Conservation (phyloP, 495 filamentous ascomycete species). For the Aspergillus egyptiacus region DNA sequence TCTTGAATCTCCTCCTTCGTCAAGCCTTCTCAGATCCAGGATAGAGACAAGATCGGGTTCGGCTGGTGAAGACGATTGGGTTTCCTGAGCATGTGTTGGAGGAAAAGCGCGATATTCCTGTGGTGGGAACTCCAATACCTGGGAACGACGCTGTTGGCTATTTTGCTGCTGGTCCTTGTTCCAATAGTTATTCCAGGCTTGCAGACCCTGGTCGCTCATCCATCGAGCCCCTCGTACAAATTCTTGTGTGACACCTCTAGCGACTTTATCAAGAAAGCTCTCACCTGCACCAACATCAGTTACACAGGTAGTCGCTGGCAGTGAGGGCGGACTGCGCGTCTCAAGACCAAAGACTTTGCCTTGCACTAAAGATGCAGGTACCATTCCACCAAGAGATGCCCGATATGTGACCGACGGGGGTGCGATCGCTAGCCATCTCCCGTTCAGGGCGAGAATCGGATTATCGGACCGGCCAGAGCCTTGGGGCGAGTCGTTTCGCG, state of each 20-base stretch:
- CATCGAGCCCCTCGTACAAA: constrained; percentile 82
- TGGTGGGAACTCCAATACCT: constrained; percentile 24
- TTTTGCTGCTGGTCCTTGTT: constrained; percentile 51
- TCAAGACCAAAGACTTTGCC: constrained; percentile 60
- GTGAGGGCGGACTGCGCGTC: constrained; percentile 64
- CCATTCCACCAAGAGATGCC: constrained; percentile 58
- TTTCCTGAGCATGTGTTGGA: constrained; percentile 63
- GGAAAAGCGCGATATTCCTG: constrained; percentile 51
- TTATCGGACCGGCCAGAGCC: constrained; percentile 42
- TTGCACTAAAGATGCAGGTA: constrained; percentile 36
- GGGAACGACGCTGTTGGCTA: constrained; percentile 22
- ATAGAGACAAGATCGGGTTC: constrained; percentile 82
- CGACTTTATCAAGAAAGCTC: constrained; percentile 75
- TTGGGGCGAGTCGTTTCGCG: constrained; percentile 43
- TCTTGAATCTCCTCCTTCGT: constrained; percentile 39
- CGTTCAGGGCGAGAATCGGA: constrained; percentile 68
- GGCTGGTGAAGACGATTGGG: constrained; percentile 37
- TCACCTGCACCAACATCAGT: constrained; percentile 76
- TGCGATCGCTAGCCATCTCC: constrained; percentile 80
- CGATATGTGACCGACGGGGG: constrained; percentile 62
- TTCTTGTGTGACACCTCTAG: constrained; percentile 83
- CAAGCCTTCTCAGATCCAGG: constrained; percentile 66
- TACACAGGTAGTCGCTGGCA: constrained; percentile 66
- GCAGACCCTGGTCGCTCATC: constrained; percentile 78
- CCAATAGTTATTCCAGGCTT: constrained; percentile 88